These are phyloP conservation scores for Neurospora sp. DNA, from an alignment of 495 filamentous ascomycete species.

Conservation along the genomic window DNA sequence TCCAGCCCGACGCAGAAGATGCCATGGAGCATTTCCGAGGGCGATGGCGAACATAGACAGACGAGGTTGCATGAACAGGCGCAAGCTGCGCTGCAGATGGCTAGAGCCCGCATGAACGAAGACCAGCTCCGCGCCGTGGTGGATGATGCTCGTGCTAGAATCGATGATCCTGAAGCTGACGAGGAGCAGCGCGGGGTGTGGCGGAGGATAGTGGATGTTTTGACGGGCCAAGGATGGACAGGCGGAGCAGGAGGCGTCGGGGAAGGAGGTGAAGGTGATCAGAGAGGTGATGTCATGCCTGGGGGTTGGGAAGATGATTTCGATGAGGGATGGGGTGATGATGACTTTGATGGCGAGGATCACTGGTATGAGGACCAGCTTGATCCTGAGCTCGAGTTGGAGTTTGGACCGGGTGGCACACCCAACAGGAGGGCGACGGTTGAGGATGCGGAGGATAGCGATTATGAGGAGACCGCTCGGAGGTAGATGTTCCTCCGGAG, in stretches of 20 bases:
- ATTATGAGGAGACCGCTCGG: not conserved
- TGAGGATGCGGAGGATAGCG: slow-evolving; percentile 7
- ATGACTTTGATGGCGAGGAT: slow-evolving; percentile 18
- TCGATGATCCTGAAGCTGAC: not conserved
- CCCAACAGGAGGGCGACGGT: not conserved
- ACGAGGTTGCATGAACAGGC: not conserved
- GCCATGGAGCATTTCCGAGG: slow-evolving; percentile 17
- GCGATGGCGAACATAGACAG: not conserved
- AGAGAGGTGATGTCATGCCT: slow-evolving; percentile 7
- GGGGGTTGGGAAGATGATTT: slow-evolving; percentile 1
- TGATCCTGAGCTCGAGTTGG: not conserved
- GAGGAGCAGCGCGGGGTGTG: slow-evolving; percentile 1
- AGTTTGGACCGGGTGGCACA: not conserved
- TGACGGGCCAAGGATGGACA: not conserved
- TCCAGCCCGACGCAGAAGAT: slow-evolving; percentile 27
- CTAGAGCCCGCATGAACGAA: not conserved
- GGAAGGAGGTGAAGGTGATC: slow-evolving; percentile 8
- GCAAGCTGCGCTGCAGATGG: not conserved
- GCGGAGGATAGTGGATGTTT: not conserved
- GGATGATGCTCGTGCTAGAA: not conserved
- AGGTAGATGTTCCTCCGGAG: not conserved
- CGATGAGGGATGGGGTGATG: not conserved
- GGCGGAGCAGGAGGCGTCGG: slow-evolving; percentile 3
- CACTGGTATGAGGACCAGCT: slow-evolving; percentile 2
- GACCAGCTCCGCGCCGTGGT: not conserved